Conservation (phyloP, 2,329 filamentous ascomycete species). For the Penicillium glabrum region DNA sequence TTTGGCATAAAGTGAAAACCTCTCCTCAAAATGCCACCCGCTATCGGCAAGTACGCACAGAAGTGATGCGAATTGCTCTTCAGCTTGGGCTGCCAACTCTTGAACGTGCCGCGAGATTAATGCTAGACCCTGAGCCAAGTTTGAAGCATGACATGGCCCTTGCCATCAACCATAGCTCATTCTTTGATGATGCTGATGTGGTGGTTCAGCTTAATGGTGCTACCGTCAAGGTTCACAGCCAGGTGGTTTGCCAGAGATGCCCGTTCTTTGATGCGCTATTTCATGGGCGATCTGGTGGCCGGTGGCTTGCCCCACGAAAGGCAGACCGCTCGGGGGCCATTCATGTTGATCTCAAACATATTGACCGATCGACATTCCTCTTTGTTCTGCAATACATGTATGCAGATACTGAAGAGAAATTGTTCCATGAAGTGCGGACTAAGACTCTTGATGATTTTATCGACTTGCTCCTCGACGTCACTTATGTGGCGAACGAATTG, state of each 20-base stretch:
- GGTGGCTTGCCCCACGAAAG: constrained; percentile 75
- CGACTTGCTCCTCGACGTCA: constrained; percentile 86
- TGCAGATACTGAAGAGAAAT: constrained; percentile 72
- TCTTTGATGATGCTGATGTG: constrained; percentile 78
- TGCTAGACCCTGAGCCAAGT: constrained; percentile 63
- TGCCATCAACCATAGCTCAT: constrained; percentile 67
- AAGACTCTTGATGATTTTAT: constrained; percentile 78
- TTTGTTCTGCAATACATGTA: constrained; percentile 82
- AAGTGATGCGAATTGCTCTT: constrained; percentile 83
- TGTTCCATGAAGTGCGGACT: constrained; percentile 76
- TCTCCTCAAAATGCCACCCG: constrained; percentile 65
- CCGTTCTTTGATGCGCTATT: constrained; percentile 93
- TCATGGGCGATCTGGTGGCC: constrained; percentile 78
- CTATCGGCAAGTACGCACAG: constrained; percentile 76
- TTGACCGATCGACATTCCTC: constrained; percentile 70
- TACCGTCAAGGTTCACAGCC: constrained; percentile 69
- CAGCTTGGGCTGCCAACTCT: constrained; percentile 69
- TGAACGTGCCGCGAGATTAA: constrained; percentile 74
- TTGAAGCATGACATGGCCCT: constrained; percentile 69
- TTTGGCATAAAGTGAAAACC: constrained; percentile 77
- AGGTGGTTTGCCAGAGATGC: constrained; percentile 76
- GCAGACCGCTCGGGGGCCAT: constrained; percentile 53
- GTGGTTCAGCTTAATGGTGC: constrained; percentile 75
- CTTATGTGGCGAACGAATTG: constrained; percentile 86
- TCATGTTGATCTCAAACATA: constrained; percentile 78